Conservation (phyloP, 495 filamentous ascomycete genomes). For the Penicillium canescens region DNA sequence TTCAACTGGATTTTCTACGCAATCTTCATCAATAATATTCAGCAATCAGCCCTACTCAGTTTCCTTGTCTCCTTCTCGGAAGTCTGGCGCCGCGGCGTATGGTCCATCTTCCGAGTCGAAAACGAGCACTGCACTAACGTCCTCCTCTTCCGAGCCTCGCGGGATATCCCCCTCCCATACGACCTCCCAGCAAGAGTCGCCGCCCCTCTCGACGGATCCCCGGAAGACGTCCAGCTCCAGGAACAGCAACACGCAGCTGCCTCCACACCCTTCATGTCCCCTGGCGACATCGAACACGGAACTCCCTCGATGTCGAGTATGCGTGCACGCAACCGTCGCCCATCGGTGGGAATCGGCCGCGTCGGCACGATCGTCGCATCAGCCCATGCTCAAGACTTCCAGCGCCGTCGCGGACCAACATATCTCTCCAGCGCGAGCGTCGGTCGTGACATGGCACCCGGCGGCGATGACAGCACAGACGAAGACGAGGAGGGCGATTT, state of each 20-base stretch:
- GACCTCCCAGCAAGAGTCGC: constrained; percentile 43
- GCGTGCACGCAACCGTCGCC: constrained; percentile 26
- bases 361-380: constrained; percentile 63
- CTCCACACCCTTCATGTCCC: constrained; percentile 19
- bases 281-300: constrained; percentile 34
- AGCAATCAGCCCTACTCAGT: constrained; percentile 76
- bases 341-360: constrained; percentile 39
- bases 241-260: constrained; percentile 24
- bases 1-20: constrained; percentile 97
- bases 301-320: constrained; percentile 25
- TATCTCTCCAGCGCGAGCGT: constrained; percentile 29
- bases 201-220: constrained; percentile 21
- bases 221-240: constrained; percentile 29
- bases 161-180: constrained; percentile 83
- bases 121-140: constrained; percentile 95
- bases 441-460: constrained; percentile 15
- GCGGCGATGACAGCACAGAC: constrained; percentile 35
- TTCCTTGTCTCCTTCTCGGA: constrained; percentile 78
- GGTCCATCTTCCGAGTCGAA: constrained; percentile 91
- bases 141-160: constrained; percentile 74
- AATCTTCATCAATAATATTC: constrained; percentile 72
- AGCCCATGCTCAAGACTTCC: constrained; percentile 87
- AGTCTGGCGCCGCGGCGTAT: constrained; percentile 78
- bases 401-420: constrained; percentile 62
- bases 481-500: constrained; percentile 32